A percentile compares a stretch with the other conserved stretches of the same genome.
Conservation (phyloP, 1,284 basidiomycete genomes). For the Tetrapyrgos nigripes region DNA sequence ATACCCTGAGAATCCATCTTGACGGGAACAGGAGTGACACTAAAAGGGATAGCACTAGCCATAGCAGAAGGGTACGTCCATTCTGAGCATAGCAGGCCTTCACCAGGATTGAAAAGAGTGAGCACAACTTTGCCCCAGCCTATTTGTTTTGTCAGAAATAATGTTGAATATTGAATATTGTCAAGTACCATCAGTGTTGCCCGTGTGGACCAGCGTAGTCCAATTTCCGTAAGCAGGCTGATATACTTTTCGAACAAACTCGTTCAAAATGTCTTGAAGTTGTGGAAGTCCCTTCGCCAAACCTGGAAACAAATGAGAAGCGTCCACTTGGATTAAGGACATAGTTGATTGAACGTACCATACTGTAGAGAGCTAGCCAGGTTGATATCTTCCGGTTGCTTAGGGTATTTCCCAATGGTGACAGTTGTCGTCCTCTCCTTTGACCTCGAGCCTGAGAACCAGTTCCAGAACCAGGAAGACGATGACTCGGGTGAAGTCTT, state of each 20-base stretch:
- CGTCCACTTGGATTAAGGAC: not conserved
- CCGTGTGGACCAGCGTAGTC: conserved; percentile 66
- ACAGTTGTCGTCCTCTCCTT: conserved; percentile 57
- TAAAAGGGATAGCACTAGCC: conserved; percentile 49
- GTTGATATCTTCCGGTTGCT: conserved; percentile 58
- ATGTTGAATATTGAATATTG: too few species aligned
- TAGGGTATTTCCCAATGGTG: conserved; percentile 67
- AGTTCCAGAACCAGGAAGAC: conserved; percentile 70
- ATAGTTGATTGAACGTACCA: conserved; percentile 16
- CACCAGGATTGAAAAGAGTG: conserved; percentile 76
- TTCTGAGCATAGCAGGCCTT: conserved; percentile 73
- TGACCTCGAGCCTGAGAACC: conserved; percentile 53
- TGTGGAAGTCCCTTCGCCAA: conserved; percentile 59
- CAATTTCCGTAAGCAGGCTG: conserved; percentile 76
- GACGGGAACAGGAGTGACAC: conserved; percentile 61
- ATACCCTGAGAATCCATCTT: conserved; percentile 80
- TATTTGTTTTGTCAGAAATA: too few species aligned
- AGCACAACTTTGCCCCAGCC: conserved; percentile 61
- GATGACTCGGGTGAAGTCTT: conserved; percentile 33
- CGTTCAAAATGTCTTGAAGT: conserved; percentile 58
- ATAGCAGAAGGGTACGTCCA: conserved; percentile 73
- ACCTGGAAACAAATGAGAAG: conserved; percentile 39
- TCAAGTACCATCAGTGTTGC: conserved; percentile 85
- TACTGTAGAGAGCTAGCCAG: conserved; percentile 79
- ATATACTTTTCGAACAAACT: conserved; percentile 70